Base-by-base conservation (phyloP, 2,329 filamentous ascomycete genomes). In the Verticillium nonalfalfae region DNA sequence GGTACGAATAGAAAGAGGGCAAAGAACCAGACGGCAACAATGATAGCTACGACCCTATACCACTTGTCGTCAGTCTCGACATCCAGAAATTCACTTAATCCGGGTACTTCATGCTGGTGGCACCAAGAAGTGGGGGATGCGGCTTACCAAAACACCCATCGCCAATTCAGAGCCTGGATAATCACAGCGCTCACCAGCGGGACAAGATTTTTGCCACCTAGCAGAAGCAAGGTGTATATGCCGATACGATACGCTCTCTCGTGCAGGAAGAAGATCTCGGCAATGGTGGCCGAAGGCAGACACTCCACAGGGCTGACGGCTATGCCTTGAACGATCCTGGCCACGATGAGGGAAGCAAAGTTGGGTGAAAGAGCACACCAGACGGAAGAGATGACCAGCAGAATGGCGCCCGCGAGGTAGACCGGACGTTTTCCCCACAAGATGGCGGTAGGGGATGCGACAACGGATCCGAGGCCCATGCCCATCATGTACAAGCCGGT, bases 401-500 rank as follows among this genome's bases (percentile, higher is more conserved):
- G 73, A 18, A 93, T 75, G 36, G 90, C 85, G 18, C 91, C 88
- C 34, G 82, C 81, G 26, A 98, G 84, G 72, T 98, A 98, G 0
- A 98, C 91, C 0, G 93, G 93, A 13, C 94, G 83, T 75, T 98
- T 98, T 1, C 94, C 95, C 63, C 79, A 97, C 0, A 97, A 72
- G 64, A 98, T 97, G 35, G 94, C 94, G 0, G 93, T 97, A 0
- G 94, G 95, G 0, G 91, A 95, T 68, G 90, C 88, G 59, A 98
- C 71, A 7, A 97, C 88, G 18, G 88, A 92, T 1, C 94, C 94
- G 1, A 97, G 68, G 1, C 93, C 94, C 45, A 98, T 78, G 0
- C 95, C 95, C 84, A 97, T 82, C 93, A 98, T 97, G 77, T 92
- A 97, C 14, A 97, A 77, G 0, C 93, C 93, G 0, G 93, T 97